Evolutionary conservation across 1,284 basidiomycete genomes (phyloP), one percentile per base, ranked within the genome.

Genomic region (Boletellus dicymbophilus): DNA sequence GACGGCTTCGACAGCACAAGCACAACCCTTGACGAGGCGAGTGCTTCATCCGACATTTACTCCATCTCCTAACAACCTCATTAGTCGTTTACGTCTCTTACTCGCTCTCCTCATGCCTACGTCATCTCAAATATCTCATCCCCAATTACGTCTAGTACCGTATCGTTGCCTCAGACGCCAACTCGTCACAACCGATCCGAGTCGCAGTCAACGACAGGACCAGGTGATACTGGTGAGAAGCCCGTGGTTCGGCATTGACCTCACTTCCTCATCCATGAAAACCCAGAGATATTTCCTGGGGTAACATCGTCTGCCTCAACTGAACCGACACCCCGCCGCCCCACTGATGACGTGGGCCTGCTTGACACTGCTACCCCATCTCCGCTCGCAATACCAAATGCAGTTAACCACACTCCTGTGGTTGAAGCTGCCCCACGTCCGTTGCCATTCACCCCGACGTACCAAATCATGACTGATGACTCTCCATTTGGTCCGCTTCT

Each of bases 1-100:
- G 61, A 66, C 25, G 33, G 54, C 12, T 58, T 65, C 6, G 63
- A 61, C 5, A 48, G 18, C 12, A 46, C 40, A 30, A 60, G 51
- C 28, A 61, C 61, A 45, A 62, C 69, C 11, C 59, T 79, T 51
- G 75, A 78, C 47, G 76, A 80, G 73, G 81, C 80, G 47, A 50
- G 72, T 62, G 3, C 11, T 16, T 5, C 1, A 15, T 10, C 4
- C 23, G 15, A 12, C 13, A 16, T 33, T 13, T 13, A 36, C 38
- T 45, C 25, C 22, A 15, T n/a, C 11, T 13, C 25, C 10, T 13
- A 7, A 13, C 12, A 5, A 42, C 12, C 48, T 62, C 31, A 6
- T 41, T 55, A 78, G 76, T 72, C 74, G 3, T 75, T 76, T 49
- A 57, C 69, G 2, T 60, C 66, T 31, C 69, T 79, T 39, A 68